Evolutionary conservation across 2,329 filamentous ascomycete genomes (phyloP), one percentile per base, ranked within the genome.

Genomic region (Emydomyces testavorans): DNA sequence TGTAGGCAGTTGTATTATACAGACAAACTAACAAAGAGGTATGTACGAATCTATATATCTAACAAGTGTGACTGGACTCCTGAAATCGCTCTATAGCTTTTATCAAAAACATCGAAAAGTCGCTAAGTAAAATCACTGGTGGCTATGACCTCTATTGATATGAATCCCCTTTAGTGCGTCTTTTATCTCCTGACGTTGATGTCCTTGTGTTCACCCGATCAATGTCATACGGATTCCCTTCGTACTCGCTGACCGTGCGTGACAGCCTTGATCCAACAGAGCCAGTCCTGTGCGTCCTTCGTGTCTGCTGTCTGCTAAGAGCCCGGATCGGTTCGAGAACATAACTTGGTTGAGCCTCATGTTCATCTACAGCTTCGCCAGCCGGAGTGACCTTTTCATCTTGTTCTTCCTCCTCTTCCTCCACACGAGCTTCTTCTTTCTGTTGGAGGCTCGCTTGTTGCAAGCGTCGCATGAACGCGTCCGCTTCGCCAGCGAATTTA

Each of bases 401-500:
- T 13, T 8, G 21, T 37, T 46, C 16, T n/a, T 36, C 29, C 23
- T 40, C 36, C 41, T 43, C 48, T 31, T 24, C 23, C 28, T 32
- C 38, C 7, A 2, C 21, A 21, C 46, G 7, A 5, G 20, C 26
- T 15, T 29, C 42, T 38, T 46, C 49, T 28, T 2, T 29, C 16
- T 23, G 39, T 20, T 45, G 16, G 6, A 36, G 6, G 10, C 24
- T 40, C 13, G 35, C 28, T 41, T 48, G 38, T 7, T 49, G 69
- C 46, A 76, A 59, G 38, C 65, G 66, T 43, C 64, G 62, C 64
- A 83, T 71, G 51, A 83, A 76, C 8, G 70, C 71, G 24, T 80
- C 79, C 5, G 82, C 77, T 63, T 85, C 75, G 7, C 77, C 74
- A 4, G 83, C 78, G 58, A 76, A 88, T 67, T 82, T 80, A 72